Evolutionary conservation across 106 monocot species (phyloP).

Genomic region (Dioscorea dumetorum): DNA sequence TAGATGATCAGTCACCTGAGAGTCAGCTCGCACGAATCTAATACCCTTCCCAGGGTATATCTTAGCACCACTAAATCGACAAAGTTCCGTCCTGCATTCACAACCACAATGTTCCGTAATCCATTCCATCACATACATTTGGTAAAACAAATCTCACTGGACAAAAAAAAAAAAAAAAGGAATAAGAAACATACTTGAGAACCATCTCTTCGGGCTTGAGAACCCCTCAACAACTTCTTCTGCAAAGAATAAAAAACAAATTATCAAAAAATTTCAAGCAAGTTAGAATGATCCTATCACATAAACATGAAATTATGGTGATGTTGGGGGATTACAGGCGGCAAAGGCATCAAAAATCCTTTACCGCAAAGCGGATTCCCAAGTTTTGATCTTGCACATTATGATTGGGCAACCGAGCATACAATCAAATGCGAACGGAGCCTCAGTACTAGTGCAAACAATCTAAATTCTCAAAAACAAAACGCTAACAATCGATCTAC

Average conservation of each 20-base stretch:
- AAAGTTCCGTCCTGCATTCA: constrained; percentile 54
- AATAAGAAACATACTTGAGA: not conserved
- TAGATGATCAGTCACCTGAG: constrained; percentile 27
- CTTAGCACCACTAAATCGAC: constrained; percentile 69
- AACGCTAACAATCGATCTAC: too few relatives aligned
- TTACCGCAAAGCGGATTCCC: constrained; percentile 27
- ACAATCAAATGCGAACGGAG: constrained; percentile 9
- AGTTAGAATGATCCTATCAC: not conserved
- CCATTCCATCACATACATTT: not conserved
- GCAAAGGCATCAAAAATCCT: constrained; percentile 4
- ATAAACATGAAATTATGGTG: not conserved
- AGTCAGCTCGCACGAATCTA: constrained; percentile 58
- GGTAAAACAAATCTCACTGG: not conserved
- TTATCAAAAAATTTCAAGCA: not conserved
- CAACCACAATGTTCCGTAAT: not conserved
- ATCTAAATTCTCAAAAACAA: too few relatives aligned
- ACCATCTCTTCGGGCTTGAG: not conserved
- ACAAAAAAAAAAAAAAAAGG: not conserved
- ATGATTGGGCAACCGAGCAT: constrained; percentile 15
- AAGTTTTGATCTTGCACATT: constrained; percentile 11
- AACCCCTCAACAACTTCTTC: not conserved
- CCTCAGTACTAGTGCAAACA: constrained; percentile 18
- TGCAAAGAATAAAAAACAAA: not conserved
- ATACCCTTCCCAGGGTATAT: constrained; percentile 77
- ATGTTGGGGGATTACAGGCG: constrained; percentile 28